Evolutionary conservation across 2,329 filamentous ascomycete genomes (phyloP).

Genomic region (Neonectria hederae): DNA sequence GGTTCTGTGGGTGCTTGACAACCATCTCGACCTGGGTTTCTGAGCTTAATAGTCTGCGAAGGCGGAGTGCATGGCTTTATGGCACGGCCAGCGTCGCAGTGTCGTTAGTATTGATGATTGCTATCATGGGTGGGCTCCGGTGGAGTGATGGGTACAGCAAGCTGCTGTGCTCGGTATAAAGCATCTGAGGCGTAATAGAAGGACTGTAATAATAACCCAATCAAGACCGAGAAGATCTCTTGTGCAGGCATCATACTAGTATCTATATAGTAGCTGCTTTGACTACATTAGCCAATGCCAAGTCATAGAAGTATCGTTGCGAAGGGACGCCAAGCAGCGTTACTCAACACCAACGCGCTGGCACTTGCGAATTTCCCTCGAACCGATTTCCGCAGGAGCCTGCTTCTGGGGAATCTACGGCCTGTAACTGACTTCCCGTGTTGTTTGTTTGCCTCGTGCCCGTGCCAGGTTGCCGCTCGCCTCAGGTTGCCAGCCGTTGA

Average conservation of each 20-base stretch:
- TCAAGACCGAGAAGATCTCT: background rate
- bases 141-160: constrained; percentile 71
- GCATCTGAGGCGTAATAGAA: background rate
- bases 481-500: constrained; percentile 1
- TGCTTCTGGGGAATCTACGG: background rate
- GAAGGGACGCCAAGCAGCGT: no score
- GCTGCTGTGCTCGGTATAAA: constrained; percentile 29
- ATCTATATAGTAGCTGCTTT: no score
- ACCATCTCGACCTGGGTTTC: constrained; percentile 75
- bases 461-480: background rate
- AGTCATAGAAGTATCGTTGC: background rate
- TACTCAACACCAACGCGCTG: no score
- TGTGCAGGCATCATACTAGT: background rate
- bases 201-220: background rate
- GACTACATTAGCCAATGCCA: no score
- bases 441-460: background rate
- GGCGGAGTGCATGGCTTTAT: constrained; percentile 73
- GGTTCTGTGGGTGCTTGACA: constrained; percentile 73
- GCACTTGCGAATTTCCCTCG: no score
- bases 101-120: constrained; percentile 68
- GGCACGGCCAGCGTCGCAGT: constrained; percentile 67
- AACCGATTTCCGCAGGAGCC: background rate
- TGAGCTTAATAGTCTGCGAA: constrained; percentile 64
- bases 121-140: constrained; percentile 77
- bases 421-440: background rate